Evolutionary conservation across 306 rosid genomes (phyloP).

Genomic region (Acacia crassicarpa): DNA sequence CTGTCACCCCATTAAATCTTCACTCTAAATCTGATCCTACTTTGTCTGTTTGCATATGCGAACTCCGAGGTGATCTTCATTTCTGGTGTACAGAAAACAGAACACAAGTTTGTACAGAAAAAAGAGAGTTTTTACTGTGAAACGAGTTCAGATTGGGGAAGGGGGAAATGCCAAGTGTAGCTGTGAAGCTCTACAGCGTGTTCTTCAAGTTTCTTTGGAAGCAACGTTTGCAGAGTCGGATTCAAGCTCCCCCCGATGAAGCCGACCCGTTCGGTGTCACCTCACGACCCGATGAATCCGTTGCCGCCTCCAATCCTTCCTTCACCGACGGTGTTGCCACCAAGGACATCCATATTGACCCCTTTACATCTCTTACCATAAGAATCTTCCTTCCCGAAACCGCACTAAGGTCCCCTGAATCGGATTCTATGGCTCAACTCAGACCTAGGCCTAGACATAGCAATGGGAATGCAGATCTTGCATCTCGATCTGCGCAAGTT

Average conservation of each 20-base stretch:
- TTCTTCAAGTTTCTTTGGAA: slow-evolving; percentile 95
- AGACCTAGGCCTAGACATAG: slow-evolving; percentile 30
- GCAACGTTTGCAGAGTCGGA: slow-evolving; percentile 87
- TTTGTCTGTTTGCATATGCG: slow-evolving; percentile 6
- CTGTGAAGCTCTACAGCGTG: slow-evolving; percentile 93
- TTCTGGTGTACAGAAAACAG: slow-evolving; percentile 27
- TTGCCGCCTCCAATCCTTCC: slow-evolving; percentile 67
- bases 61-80: not conserved
- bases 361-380: slow-evolving; percentile 70
- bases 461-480: slow-evolving; percentile 32
- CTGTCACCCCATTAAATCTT: slow-evolving; percentile 7
- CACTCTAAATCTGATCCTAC: not conserved
- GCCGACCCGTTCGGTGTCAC: slow-evolving; percentile 72
- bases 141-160: not conserved
- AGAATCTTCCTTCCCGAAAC: slow-evolving; percentile 96
- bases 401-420: slow-evolving; percentile 64
- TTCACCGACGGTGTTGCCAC: slow-evolving; percentile 92
- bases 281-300: slow-evolving; percentile 80
- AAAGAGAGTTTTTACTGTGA: not conserved
- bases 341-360: slow-evolving; percentile 89
- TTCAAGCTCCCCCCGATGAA: slow-evolving; percentile 63
- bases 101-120: not conserved
- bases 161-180: slow-evolving; percentile 81
- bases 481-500: slow-evolving; percentile 13
- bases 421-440: slow-evolving; percentile 39